These are phyloP conservation scores for Rhizoclosmatium globosum DNA, from an alignment of 192 early-diverging fungal species.

Conservation along the genomic window DNA sequence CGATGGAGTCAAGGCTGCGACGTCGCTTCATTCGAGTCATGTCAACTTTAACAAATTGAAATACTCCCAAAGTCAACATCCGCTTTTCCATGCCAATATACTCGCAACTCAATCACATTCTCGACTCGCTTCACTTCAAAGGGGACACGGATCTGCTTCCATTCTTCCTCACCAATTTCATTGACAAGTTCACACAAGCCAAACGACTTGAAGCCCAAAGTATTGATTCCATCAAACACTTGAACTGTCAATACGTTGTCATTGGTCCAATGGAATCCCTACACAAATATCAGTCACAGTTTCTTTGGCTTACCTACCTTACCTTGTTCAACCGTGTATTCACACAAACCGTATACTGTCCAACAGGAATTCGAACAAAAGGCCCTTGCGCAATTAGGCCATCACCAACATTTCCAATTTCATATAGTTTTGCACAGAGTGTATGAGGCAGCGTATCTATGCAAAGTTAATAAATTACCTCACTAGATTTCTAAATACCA, in stretches of 20 bases:
- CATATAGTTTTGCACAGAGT: not conserved
- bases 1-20: too few species aligned
- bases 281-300: not conserved
- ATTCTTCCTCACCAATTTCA: not conserved
- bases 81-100: not conserved
- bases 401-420: not conserved
- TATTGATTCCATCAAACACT: not conserved
- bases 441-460: not conserved
- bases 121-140: not conserved
- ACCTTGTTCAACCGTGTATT: conserved; percentile 1
- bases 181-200: not conserved
- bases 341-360: not conserved
- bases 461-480: not conserved
- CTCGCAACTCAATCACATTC: conserved; percentile 9
- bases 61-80: conserved; percentile 13
- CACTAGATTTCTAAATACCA: not conserved
- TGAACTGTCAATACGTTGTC: not conserved
- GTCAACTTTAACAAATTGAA: not conserved
- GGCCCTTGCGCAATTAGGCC: conserved; percentile 12
- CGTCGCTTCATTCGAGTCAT: too few species aligned
- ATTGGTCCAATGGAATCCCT: not conserved
- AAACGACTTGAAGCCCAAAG: not conserved
- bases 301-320: not conserved
- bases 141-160: not conserved
- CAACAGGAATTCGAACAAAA: conserved; percentile 1